A percentile compares a stretch with the other conserved stretches of the same genome.
These are phyloP conservation scores for Thinopyrum elongatum DNA, from an alignment of 176 grass and related monocot genomes.

Conservation along the genomic window DNA sequence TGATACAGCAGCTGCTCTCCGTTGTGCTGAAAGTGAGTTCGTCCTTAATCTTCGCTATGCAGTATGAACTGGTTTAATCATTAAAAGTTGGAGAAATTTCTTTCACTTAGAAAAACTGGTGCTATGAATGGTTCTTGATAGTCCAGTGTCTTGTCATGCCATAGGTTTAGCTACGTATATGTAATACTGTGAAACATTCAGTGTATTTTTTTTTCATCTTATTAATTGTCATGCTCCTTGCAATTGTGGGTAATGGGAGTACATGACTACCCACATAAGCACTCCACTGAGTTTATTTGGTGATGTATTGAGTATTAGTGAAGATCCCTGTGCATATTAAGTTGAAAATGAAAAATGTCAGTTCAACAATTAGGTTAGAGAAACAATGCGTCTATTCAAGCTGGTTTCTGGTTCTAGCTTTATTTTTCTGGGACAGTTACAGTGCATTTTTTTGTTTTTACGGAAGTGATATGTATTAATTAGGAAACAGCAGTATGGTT, in stretches of 20 bases:
- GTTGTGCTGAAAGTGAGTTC: constrained; percentile 98
- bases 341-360: not conserved
- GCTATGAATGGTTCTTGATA: not conserved
- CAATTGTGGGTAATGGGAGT: constrained; percentile 9
- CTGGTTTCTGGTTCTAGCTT: not conserved
- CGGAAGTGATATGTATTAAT: no score
- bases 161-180: not conserved
- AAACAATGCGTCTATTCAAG: not conserved
- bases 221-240: not conserved
- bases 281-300: not conserved
- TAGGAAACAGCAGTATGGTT: not conserved
- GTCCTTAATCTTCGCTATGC: not conserved
- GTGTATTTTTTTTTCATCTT: not conserved
- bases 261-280: not conserved
- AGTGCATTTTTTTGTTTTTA: not conserved
- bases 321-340: not conserved
- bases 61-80: not conserved
- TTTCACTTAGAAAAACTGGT: not conserved
- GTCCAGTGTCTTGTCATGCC: not conserved
- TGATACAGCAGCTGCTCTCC: constrained; percentile 95
- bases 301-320: not conserved
- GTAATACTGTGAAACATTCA: not conserved
- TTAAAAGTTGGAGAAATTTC: not conserved
- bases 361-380: not conserved
- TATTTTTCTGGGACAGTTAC: not conserved